These are phyloP conservation scores for Rostrohypoxylon terebratum DNA, from an alignment of 495 filamentous ascomycete species.

Conservation along the genomic window DNA sequence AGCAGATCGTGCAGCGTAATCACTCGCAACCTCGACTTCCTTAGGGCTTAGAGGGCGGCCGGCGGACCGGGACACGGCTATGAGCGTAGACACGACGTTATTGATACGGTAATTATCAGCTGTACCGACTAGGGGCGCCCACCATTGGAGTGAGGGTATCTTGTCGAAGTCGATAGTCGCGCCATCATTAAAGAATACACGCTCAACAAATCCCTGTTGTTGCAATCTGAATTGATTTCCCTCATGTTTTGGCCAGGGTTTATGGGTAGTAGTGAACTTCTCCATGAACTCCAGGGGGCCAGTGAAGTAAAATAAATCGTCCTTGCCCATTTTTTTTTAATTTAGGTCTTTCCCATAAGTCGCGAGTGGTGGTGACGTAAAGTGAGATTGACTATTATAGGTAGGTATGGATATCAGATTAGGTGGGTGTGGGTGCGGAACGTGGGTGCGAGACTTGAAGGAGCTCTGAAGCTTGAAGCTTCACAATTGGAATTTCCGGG, in stretches of 20 bases:
- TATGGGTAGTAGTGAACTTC: neutral
- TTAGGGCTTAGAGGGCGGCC: constrained; percentile 33
- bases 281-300: neutral
- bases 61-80: neutral
- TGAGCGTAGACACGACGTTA: constrained; percentile 5
- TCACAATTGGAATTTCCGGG: neutral
- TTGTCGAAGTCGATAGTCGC: constrained; percentile 45
- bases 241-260: constrained; percentile 33
- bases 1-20: constrained; percentile 9
- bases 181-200: constrained; percentile 37
- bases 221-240: neutral
- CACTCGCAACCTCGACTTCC: constrained; percentile 34
- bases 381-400: too few relatives aligned
- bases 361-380: neutral
- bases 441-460: neutral
- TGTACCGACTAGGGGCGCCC: constrained; percentile 5
- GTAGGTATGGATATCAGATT: too few relatives aligned
- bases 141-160: constrained; percentile 26
- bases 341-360: neutral
- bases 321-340: too few relatives aligned
- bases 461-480: neutral
- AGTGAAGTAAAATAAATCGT: neutral
- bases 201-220: constrained; percentile 34
- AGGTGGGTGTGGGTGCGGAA: too few relatives aligned
- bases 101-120: neutral